Evolutionary conservation across 768 basidiomycete genomes (phyloP).

Genomic region (Calvatia gigantea): DNA sequence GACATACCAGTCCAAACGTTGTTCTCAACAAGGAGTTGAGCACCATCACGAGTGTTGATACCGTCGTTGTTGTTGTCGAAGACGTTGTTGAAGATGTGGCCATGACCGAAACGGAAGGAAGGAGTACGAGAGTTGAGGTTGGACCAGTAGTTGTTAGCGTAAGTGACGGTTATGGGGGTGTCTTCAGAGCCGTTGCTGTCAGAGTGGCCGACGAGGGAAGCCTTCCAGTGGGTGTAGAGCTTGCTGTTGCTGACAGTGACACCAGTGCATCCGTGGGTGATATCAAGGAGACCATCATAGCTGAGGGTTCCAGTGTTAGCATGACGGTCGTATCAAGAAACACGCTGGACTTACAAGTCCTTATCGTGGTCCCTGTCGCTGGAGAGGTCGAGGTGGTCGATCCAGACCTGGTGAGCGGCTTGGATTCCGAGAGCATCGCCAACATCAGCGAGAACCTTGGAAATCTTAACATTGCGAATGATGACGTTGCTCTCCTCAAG

Average conservation of each 20-base stretch:
- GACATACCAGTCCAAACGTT: conserved; percentile 39
- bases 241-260: conserved; percentile 39
- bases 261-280: conserved; percentile 42
- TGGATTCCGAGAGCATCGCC: conserved; percentile 46
- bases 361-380: conserved; percentile 44
- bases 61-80: conserved; percentile 41
- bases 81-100: conserved; percentile 44
- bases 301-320: conserved; percentile 16
- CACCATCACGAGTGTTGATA: conserved; percentile 41
- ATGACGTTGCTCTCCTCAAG: conserved; percentile 41
- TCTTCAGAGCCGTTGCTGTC: conserved; percentile 34
- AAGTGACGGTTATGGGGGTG: conserved; percentile 38
- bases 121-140: conserved; percentile 43
- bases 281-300: conserved; percentile 43
- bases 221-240: conserved; percentile 45
- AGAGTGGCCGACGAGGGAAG: conserved; percentile 39
- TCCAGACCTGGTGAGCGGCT: conserved; percentile 35
- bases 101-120: conserved; percentile 43
- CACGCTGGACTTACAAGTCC: conserved; percentile 26
- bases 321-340: neutral
- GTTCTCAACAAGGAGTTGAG: conserved; percentile 44
- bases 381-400: conserved; percentile 44
- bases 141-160: conserved; percentile 39
- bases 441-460: conserved; percentile 40
- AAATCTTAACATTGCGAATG: conserved; percentile 46